A percentile compares a stretch with the other conserved stretches of the same genome.
Evolutionary conservation across 768 basidiomycete genomes (phyloP).

Genomic region (Trametes cinnabarina): DNA sequence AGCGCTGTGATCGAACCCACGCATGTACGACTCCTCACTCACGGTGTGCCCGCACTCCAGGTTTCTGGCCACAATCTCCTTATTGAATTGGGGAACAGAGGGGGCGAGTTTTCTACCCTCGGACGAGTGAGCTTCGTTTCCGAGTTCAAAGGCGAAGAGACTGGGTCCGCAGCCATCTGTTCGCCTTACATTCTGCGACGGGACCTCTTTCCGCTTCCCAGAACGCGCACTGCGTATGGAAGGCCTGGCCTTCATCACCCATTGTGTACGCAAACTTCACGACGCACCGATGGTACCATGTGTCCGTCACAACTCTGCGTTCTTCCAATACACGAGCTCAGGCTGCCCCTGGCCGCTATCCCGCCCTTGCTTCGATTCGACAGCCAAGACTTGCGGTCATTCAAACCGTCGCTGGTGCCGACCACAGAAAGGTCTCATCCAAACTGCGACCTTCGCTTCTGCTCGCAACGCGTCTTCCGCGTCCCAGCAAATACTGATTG

Average conservation of each 20-base stretch:
- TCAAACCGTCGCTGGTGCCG: not conserved
- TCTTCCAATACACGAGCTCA: not conserved
- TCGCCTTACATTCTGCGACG: not conserved
- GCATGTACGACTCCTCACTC: not conserved
- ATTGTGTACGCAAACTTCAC: not conserved
- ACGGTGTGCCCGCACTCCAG: not conserved
- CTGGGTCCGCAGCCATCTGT: not conserved
- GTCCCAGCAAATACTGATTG: not conserved
- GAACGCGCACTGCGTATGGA: not conserved
- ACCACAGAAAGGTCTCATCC: constrained; percentile 1
- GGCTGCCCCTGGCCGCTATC: not conserved
- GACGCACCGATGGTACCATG: not conserved
- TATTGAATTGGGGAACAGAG: not conserved
- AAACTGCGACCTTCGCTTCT: constrained; percentile 5
- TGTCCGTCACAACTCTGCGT: not conserved
- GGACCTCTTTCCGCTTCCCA: not conserved
- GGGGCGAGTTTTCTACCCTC: not conserved
- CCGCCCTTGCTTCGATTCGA: not conserved
- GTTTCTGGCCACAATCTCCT: not conserved
- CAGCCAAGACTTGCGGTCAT: not conserved
- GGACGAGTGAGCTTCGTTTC: not conserved
- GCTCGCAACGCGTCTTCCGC: not conserved
- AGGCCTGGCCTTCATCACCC: not conserved
- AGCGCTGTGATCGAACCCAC: not conserved
- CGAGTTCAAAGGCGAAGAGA: not conserved